These are phyloP conservation scores for Choiromyces venosus DNA, from an alignment of 495 filamentous ascomycete genomes.

Conservation along the genomic window DNA sequence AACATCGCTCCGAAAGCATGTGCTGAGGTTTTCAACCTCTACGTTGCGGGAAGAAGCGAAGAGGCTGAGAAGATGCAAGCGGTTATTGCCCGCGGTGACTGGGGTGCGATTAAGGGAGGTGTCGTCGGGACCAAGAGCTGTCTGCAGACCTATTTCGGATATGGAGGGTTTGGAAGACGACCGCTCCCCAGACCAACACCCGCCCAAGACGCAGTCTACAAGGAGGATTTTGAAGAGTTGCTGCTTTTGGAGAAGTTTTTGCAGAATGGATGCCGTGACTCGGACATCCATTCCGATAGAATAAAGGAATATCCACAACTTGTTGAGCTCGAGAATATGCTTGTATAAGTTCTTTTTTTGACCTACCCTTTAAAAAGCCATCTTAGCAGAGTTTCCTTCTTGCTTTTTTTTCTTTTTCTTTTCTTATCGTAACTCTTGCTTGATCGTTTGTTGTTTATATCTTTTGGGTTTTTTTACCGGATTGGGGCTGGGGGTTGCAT, in stretches of 20 bases:
- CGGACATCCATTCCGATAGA: constrained; percentile 36
- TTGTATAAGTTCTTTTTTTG: constrained; percentile 20
- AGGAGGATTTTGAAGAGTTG: constrained; percentile 68
- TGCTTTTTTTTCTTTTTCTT: constrained; percentile 29
- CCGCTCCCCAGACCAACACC: constrained; percentile 66
- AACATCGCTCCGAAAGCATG: constrained; percentile 79
- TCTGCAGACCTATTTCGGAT: constrained; percentile 66
- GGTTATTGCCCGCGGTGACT: constrained; percentile 75
- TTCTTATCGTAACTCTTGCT: constrained; percentile 5
- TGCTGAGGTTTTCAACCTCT: constrained; percentile 66
- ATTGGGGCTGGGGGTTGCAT: constrained; percentile 30
- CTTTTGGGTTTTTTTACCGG: constrained; percentile 30
- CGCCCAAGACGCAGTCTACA: constrained; percentile 57
- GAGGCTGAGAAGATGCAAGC: constrained; percentile 75
- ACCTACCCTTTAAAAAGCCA: constrained; percentile 24
- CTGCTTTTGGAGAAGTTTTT: constrained; percentile 62
- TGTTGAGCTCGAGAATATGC: constrained; percentile 37
- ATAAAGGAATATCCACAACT: constrained; percentile 38
- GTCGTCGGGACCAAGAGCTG: constrained; percentile 81
- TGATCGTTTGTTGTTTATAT: constrained; percentile 24
- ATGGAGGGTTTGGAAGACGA: constrained; percentile 69
- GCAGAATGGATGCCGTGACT: constrained; percentile 23
- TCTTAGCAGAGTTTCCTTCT: constrained; percentile 15
- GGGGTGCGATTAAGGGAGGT: constrained; percentile 79
- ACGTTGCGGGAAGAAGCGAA: constrained; percentile 58